Evolutionary conservation across 129 eudicot genomes (phyloP), one percentile per base, ranked within the genome.

Genomic region (Escallonia herrerae): DNA sequence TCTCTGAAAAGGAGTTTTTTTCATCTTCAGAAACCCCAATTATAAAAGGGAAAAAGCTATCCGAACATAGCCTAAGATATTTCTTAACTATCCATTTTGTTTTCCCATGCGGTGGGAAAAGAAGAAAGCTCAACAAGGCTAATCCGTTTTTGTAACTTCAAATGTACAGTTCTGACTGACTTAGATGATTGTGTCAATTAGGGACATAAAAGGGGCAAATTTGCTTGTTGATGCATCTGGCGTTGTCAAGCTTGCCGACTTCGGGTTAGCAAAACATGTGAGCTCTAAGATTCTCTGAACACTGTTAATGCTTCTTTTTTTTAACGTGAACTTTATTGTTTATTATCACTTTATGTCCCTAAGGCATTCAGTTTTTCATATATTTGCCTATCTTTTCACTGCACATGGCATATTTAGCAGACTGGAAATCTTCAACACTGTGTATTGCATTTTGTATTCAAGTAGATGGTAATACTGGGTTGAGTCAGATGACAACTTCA

Each of bases 201-300:
- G 98, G 87, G 98, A 91, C 79, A 91, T 91, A 53, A 91, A 91
- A 77, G 98, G 98, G 60, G 95, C 98, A 45, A 91, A 91, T 80
- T 78, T 91, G 70, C 98, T 91, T 68, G 98, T 91, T 62, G 84
- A 81, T 88, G 74, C 95, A 79, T 81, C 78, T 43, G 98, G 98
- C 10, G 95, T 85, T 65, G 98, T 91, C 69, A 91, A 91, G 82
- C 95, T 91, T 63, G 98, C 98, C 2, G 98, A 91, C 72, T 91
- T 91, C 80, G 98, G 98, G 70, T 67, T 88, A 80, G 96, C 98
- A 40, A 91, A 91, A 78, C 98, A 85, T 71, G 98, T 91, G 69
- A 84, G 90, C 62, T 71, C 64, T 72, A 14, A 54, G 46, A 52
- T 74, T 47, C 40, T 43, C 63, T 59, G 67, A 46, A 54, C 57